Percentiles rank a stretch among this genome's conserved stretches.
Evolutionary conservation across 441 rosid species (phyloP).

Genomic region (Dalechampia spathulata): DNA sequence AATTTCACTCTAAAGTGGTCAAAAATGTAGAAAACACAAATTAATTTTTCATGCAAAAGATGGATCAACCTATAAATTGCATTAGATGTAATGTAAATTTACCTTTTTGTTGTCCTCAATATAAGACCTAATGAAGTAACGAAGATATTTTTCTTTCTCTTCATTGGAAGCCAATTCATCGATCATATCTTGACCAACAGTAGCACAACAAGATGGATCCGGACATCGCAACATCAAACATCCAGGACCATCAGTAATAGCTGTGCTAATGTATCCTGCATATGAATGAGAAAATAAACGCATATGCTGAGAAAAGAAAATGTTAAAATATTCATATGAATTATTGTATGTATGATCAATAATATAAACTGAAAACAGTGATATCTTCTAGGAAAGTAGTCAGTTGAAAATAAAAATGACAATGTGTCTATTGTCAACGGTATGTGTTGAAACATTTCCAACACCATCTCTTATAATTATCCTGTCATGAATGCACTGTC

Average conservation of each 20-base stretch:
- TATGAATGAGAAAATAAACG: slow-evolving; percentile 8
- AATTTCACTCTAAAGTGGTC: background rate
- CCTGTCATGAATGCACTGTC: too few relatives aligned
- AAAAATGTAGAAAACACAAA: background rate
- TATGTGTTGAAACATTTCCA: too few relatives aligned
- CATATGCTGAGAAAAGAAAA: background rate
- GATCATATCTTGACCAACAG: slow-evolving; percentile 77
- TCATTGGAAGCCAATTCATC: slow-evolving; percentile 46
- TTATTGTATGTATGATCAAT: too few relatives aligned
- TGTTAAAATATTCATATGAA: background rate
- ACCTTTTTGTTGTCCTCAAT: slow-evolving; percentile 90
- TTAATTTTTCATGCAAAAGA: background rate
- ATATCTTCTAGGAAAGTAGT: too few relatives aligned
- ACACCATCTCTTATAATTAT: too few relatives aligned
- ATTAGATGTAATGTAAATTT: background rate
- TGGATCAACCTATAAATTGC: background rate
- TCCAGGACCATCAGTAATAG: slow-evolving; percentile 90
- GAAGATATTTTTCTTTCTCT: slow-evolving; percentile 60
- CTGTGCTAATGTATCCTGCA: slow-evolving; percentile 63
- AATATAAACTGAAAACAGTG: too few relatives aligned
- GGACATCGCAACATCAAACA: slow-evolving; percentile 87
- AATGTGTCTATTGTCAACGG: too few relatives aligned
- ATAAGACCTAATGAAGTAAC: slow-evolving; percentile 74
- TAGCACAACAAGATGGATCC: slow-evolving; percentile 70
- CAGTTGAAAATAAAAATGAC: too few relatives aligned